phyloP scores from a whole-genome alignment of 1,284 basidiomycete species.

The Trichosporon sp. region DNA sequence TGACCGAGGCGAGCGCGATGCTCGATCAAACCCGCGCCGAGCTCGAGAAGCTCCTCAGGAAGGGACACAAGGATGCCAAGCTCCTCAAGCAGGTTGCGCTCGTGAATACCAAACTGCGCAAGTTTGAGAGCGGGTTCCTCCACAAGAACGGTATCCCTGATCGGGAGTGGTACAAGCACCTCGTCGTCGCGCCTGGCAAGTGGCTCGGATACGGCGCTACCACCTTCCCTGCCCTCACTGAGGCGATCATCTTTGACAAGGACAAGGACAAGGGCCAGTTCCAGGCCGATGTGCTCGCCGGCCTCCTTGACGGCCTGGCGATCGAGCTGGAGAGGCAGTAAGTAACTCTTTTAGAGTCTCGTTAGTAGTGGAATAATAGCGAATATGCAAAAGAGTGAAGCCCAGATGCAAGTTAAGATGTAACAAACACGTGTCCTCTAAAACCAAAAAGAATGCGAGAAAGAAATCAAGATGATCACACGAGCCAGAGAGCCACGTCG shows the following conservation, averaged over 20 bases:
- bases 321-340: slow-evolving; percentile 21
- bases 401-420: background rate
- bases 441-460: background rate
- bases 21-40: slow-evolving; percentile 59
- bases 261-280: slow-evolving; percentile 65
- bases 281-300: slow-evolving; percentile 68
- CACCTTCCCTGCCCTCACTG: slow-evolving; percentile 74
- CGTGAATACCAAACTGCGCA: slow-evolving; percentile 71
- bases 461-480: background rate
- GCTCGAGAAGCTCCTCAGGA: slow-evolving; percentile 50
- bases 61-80: slow-evolving; percentile 60
- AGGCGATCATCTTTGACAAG: slow-evolving; percentile 73
- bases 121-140: slow-evolving; percentile 84
- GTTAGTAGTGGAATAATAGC: background rate
- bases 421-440: background rate
- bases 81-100: slow-evolving; percentile 66
- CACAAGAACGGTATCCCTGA: slow-evolving; percentile 73
- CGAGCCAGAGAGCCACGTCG: background rate
- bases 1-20: slow-evolving; percentile 62
- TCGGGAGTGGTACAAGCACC: slow-evolving; percentile 81
- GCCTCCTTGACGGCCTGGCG: slow-evolving; percentile 64
- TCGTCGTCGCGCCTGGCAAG: slow-evolving; percentile 85
- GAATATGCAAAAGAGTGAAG: background rate
- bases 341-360: too few relatives aligned
- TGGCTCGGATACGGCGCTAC: slow-evolving; percentile 82